These are phyloP conservation scores for Rhododendron simsii DNA, from an alignment of 148 eudicot species.

Conservation along the genomic window DNA sequence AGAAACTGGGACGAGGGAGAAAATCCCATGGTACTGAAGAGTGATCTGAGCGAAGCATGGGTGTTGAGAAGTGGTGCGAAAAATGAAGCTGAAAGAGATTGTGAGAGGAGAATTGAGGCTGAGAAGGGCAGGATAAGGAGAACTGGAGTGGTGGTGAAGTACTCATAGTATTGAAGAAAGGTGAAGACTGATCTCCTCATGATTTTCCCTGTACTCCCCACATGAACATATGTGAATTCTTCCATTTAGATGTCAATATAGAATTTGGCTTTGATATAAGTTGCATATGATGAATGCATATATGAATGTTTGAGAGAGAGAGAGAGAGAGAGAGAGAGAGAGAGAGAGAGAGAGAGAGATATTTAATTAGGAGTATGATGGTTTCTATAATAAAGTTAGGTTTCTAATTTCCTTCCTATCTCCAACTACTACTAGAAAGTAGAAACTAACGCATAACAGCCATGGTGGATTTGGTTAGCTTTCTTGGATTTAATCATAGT, in stretches of 20 bases:
- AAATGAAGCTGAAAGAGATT: constrained; percentile 2
- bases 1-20: not conserved
- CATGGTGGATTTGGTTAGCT: not conserved
- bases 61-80: not conserved
- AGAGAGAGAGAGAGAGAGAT: not conserved
- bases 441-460: constrained; percentile 10
- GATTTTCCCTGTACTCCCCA: constrained; percentile 8
- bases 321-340: constrained; percentile 1
- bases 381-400: constrained; percentile 3
- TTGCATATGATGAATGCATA: constrained; percentile 6
- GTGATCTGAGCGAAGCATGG: not conserved
- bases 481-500: not conserved
- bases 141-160: constrained; percentile 17
- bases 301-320: not conserved
- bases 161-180: constrained; percentile 15
- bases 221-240: not conserved
- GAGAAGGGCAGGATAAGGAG: constrained; percentile 19
- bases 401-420: constrained; percentile 7
- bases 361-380: not conserved
- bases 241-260: constrained; percentile 6
- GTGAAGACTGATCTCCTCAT: constrained; percentile 18
- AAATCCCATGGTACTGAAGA: not conserved
- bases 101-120: constrained; percentile 22
- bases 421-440: not conserved
- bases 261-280: not conserved